Percentiles rank a stretch among this genome's conserved stretches.
Evolutionary conservation across 208 protist genomes (phyloP).

Genomic region (Spongospora subterranea): DNA sequence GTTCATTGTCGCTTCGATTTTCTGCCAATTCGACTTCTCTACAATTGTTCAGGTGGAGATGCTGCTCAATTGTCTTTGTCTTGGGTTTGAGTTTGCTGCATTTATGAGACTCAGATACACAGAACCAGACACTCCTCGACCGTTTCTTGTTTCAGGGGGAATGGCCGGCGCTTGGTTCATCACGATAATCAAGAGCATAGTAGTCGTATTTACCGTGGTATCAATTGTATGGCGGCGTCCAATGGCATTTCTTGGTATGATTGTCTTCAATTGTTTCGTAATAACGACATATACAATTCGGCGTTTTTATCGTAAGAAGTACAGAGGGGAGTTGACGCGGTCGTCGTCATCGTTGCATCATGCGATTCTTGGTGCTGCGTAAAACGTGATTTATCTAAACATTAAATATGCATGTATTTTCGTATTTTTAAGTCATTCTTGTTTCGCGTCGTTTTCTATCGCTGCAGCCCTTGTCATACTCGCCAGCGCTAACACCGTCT

Average conservation of each 20-base stretch:
- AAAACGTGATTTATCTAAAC: too few species aligned
- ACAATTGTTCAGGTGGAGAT: neutral
- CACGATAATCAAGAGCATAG: neutral
- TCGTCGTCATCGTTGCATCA: too few species aligned
- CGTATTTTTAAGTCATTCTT: too few species aligned
- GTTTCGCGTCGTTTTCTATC: too few species aligned
- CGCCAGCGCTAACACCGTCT: neutral
- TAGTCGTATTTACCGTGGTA: neutral
- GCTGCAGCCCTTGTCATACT: neutral
- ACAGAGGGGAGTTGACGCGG: too few species aligned
- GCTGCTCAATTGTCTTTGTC: neutral
- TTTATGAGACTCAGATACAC: neutral
- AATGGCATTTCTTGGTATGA: neutral
- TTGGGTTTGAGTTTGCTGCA: neutral
- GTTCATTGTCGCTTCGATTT: neutral
- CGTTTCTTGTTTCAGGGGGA: neutral
- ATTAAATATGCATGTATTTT: too few species aligned
- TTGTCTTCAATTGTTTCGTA: neutral
- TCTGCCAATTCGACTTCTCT: neutral
- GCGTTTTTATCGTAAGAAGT: too few species aligned
- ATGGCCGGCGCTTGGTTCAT: neutral
- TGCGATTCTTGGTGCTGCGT: too few species aligned
- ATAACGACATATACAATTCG: neutral
- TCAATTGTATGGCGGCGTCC: neutral
- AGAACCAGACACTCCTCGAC: neutral